These are phyloP conservation scores for Heracleum sosnowskyi DNA, from an alignment of 129 eudicot genomes.

Conservation along the genomic window DNA sequence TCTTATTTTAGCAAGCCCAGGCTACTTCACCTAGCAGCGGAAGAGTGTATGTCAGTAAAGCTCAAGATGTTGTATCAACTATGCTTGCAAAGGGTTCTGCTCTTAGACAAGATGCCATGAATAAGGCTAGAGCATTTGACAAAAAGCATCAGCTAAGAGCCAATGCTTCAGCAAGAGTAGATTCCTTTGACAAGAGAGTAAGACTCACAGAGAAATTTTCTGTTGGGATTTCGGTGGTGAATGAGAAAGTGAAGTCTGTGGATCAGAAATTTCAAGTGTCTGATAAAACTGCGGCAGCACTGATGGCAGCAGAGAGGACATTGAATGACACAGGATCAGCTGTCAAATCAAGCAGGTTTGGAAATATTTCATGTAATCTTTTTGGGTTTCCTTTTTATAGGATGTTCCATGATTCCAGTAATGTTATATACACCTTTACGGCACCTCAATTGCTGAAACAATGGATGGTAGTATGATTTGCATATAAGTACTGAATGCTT, in stretches of 20 bases:
- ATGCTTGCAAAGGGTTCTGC: conserved; percentile 95
- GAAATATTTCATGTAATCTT: not conserved
- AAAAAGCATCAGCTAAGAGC: conserved; percentile 85
- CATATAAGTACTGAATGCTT: not conserved
- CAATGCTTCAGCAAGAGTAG: conserved; percentile 79
- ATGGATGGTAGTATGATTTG: not conserved
- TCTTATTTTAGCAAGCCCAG: conserved; percentile 30
- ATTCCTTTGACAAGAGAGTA: conserved; percentile 80
- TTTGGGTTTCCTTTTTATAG: not conserved
- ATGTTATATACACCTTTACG: not conserved
- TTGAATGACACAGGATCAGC: conserved; percentile 88
- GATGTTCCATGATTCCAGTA: not conserved
- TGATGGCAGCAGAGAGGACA: conserved; percentile 95
- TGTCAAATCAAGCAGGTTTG: conserved; percentile 95
- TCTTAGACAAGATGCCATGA: conserved; percentile 77
- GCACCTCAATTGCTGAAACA: not conserved
- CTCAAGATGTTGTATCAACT: conserved; percentile 85
- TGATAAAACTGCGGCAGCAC: conserved; percentile 92
- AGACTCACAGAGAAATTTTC: conserved; percentile 71
- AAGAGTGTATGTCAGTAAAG: conserved; percentile 70
- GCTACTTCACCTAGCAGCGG: conserved; percentile 56
- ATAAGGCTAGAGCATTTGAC: conserved; percentile 91
- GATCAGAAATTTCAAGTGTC: conserved; percentile 95
- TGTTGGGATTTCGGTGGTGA: conserved; percentile 82
- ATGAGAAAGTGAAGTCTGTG: conserved; percentile 89